phyloP scores from a whole-genome alignment of 306 rosid genomes.

The Citrullus amarus region DNA sequence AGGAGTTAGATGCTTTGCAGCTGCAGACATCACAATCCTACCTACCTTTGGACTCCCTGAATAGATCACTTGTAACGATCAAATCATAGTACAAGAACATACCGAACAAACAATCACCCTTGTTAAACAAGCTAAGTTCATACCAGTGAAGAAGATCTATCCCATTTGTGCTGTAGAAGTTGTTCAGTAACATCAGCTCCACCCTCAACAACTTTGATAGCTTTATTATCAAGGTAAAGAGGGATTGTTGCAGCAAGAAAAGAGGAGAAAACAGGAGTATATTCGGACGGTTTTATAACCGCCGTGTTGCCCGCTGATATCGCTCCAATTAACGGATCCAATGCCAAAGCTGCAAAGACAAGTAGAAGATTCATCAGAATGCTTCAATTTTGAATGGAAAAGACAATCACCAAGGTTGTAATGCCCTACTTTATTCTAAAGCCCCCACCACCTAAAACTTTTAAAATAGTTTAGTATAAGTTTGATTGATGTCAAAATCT shows the following conservation, averaged over 20 bases:
- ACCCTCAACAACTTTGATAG: slow-evolving; percentile 64
- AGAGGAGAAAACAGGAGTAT: slow-evolving; percentile 59
- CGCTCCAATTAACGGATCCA: slow-evolving; percentile 93
- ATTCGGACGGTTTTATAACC: slow-evolving; percentile 65
- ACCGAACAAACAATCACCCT: neutral
- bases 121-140: neutral
- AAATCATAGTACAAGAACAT: neutral
- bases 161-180: slow-evolving; percentile 58
- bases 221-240: slow-evolving; percentile 53
- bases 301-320: slow-evolving; percentile 77
- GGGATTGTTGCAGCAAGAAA: slow-evolving; percentile 55
- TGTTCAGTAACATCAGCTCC: slow-evolving; percentile 37
- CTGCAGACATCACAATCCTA: slow-evolving; percentile 57
- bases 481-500: too few species aligned
- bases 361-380: neutral
- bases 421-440: too few species aligned
- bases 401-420: too few species aligned
- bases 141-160: slow-evolving; percentile 95
- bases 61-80: neutral
- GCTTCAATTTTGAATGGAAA: neutral
- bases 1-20: slow-evolving; percentile 86
- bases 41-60: slow-evolving; percentile 69
- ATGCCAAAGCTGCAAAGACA: slow-evolving; percentile 39
- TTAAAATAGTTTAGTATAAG: too few species aligned
- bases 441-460: too few species aligned